phyloP scores from a whole-genome alignment of 176 grass and related monocot species.

The Eremochloa ophiuroides region DNA sequence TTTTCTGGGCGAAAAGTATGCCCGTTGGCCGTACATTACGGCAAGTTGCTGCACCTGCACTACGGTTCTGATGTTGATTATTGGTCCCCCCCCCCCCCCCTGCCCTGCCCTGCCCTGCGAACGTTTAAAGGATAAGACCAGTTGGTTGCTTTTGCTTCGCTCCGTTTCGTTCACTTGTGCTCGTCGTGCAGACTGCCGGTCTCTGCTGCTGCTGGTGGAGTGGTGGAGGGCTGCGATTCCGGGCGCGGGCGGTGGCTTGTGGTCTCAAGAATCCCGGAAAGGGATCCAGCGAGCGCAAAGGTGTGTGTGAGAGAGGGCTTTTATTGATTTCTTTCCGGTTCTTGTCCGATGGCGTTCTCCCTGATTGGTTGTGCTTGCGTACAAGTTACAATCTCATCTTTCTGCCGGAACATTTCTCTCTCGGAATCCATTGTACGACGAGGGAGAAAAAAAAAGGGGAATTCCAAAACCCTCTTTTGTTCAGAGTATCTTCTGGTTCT shows the following conservation, averaged over 20 bases:
- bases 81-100: background rate
- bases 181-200: slow-evolving; percentile 1
- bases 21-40: slow-evolving; percentile 36
- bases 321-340: background rate
- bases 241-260: slow-evolving; percentile 8
- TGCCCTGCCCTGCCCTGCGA: background rate
- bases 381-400: background rate
- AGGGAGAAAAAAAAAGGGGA: background rate
- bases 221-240: background rate
- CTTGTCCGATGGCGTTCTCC: slow-evolving; percentile 14
- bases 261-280: slow-evolving; percentile 25
- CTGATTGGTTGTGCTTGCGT: slow-evolving; percentile 6
- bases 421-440: background rate
- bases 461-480: background rate
- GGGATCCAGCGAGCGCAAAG: slow-evolving; percentile 41
- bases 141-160: background rate
- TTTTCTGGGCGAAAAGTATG: slow-evolving; percentile 32
- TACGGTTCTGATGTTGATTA: slow-evolving; percentile 31
- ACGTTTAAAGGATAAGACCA: slow-evolving; percentile 30
- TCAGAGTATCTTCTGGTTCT: background rate
- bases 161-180: slow-evolving; percentile 3
- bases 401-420: background rate
- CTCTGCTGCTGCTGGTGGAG: background rate
- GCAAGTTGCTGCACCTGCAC: slow-evolving; percentile 49
- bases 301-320: slow-evolving; percentile 29